phyloP scores from a whole-genome alignment of 495 filamentous ascomycete genomes.

The Penicillium soppii region DNA sequence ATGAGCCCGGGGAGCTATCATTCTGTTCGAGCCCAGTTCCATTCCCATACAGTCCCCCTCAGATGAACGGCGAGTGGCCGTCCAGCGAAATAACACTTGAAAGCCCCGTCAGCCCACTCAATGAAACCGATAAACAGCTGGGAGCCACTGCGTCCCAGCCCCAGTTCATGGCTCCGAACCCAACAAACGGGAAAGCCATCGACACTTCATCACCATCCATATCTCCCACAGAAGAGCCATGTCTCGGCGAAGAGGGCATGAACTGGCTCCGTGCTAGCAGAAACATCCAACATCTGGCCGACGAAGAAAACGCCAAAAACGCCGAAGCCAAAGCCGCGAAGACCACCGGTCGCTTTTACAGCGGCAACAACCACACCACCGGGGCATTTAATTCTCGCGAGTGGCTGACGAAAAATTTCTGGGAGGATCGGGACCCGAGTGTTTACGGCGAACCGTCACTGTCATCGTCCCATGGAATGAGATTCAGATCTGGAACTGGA shows the following conservation, averaged over 20 bases:
- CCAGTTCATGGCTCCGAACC: neutral
- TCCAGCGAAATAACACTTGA: neutral
- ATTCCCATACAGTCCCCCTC: conserved; percentile 26
- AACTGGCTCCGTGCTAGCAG: conserved; percentile 18
- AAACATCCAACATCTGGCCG: conserved; percentile 3
- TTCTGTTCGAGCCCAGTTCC: conserved; percentile 12
- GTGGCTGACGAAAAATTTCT: neutral
- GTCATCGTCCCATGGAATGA: neutral
- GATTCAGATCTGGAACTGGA: neutral
- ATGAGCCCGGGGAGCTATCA: conserved; percentile 8
- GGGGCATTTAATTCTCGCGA: neutral
- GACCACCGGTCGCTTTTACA: neutral
- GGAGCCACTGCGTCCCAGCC: neutral
- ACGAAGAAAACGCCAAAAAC: neutral
- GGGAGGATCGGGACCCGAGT: conserved; percentile 1
- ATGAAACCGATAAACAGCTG: neutral
- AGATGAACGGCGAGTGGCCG: conserved; percentile 6
- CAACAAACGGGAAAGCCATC: neutral
- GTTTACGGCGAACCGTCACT: neutral
- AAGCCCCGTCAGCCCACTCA: neutral
- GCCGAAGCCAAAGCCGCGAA: neutral
- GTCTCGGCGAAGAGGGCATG: conserved; percentile 13
- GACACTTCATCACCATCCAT: neutral
- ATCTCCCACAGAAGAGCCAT: neutral
- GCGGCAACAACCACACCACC: neutral